Conservation (phyloP, 805 yeast species). For the Saccharomycopsis synnaedendra region DNA sequence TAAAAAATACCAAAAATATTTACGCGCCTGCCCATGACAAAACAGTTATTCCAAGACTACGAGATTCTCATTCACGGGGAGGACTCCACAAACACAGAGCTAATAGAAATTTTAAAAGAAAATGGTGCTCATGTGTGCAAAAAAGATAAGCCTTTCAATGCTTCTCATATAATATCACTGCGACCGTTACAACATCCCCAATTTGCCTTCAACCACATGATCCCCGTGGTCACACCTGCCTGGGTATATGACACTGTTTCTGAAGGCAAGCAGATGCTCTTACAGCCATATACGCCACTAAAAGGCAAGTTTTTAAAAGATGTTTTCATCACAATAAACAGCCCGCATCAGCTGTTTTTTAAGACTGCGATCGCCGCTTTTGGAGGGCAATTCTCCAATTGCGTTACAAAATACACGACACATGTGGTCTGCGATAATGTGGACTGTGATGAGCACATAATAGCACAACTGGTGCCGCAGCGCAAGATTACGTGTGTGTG, state of each 20-base stretch:
- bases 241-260: conserved; percentile 47
- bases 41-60: no score
- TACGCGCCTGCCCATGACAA: no score
- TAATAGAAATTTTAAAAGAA: no score
- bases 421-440: conserved; percentile 56
- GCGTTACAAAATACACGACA: conserved; percentile 59
- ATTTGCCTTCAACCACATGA: conserved; percentile 26
- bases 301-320: conserved; percentile 53
- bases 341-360: conserved; percentile 52
- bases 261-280: conserved; percentile 32
- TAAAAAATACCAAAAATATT: not conserved
- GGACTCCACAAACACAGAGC: no score
- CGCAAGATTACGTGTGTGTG: conserved; percentile 46
- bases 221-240: conserved; percentile 51
- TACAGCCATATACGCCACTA: conserved; percentile 60
- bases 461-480: conserved; percentile 33
- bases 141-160: no score
- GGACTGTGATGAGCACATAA: conserved; percentile 45
- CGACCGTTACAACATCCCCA: conserved; percentile 40
- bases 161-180: conserved; percentile 29
- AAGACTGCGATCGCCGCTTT: conserved; percentile 47
- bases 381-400: conserved; percentile 67
- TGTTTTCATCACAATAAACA: conserved; percentile 43
- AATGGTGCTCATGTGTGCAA: no score
- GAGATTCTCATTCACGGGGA: no score